Conservation (phyloP, 495 filamentous ascomycete genomes). For the Parmelia sp. region DNA sequence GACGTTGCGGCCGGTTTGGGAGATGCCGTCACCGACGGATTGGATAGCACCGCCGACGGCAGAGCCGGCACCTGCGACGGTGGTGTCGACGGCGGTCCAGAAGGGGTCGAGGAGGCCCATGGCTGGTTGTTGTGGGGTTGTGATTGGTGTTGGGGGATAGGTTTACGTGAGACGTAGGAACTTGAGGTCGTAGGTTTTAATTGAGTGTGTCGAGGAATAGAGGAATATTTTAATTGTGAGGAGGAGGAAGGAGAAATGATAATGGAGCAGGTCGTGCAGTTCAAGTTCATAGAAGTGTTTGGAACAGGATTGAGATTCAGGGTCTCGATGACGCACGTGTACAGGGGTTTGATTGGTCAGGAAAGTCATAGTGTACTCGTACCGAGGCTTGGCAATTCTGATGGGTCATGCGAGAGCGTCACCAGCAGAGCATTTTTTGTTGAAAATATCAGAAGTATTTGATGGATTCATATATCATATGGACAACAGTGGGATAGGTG, state of each 20-base stretch:
- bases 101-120: slow-evolving; percentile 27
- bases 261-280: not conserved
- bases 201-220: not conserved
- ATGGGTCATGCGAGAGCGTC: not conserved
- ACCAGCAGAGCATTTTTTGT: too few species aligned
- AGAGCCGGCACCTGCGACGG: slow-evolving; percentile 23
- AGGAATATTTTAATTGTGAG: not conserved
- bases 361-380: not conserved
- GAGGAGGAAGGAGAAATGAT: not conserved
- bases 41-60: slow-evolving; percentile 27
- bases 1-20: slow-evolving; percentile 27
- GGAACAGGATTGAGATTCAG: slow-evolving; percentile 15
- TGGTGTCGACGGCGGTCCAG: slow-evolving; percentile 22
- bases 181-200: too few species aligned
- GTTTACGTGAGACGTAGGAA: not conserved
- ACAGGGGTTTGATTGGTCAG: slow-evolving; percentile 11
- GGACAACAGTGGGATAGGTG: too few species aligned
- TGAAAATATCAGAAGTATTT: too few species aligned
- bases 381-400: not conserved
- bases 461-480: too few species aligned
- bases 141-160: not conserved
- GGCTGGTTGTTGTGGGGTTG: not conserved
- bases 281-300: not conserved
- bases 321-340: slow-evolving; percentile 2
- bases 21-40: slow-evolving; percentile 28